Evolutionary conservation across 1,139 yeast species (phyloP).

Genomic region (Hyphopichia khmerensis): DNA sequence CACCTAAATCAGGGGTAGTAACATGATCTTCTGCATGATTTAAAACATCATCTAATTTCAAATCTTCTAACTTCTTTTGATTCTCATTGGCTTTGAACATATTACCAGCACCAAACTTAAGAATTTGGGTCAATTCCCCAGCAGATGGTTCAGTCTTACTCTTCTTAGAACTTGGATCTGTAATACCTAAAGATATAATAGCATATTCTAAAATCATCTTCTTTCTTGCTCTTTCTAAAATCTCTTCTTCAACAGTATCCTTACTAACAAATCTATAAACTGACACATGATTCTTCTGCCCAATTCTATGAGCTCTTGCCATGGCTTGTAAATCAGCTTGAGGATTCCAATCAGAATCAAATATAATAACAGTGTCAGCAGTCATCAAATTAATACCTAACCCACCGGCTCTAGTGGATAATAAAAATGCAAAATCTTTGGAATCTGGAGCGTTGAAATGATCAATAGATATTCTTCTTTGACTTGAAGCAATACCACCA

Average conservation of each 20-base stretch:
- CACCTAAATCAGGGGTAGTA: constrained; percentile 95
- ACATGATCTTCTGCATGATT: constrained; percentile 97
- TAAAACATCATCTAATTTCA: constrained; percentile 93
- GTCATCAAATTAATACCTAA: constrained; percentile 97
- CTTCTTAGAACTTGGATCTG: constrained; percentile 59
- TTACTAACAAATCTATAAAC: constrained; percentile 95
- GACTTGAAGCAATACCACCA: constrained; percentile 95
- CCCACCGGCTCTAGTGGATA: constrained; percentile 98
- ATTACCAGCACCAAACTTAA: constrained; percentile 97
- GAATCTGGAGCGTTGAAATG: constrained; percentile 95
- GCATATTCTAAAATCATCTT: constrained; percentile 99
- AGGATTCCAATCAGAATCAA: constrained; percentile 99
- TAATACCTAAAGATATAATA: constrained; percentile 91
- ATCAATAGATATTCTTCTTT: constrained; percentile 91
- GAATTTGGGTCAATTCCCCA: constrained; percentile 85
- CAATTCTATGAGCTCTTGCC: constrained; percentile 99
- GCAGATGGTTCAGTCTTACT: constrained; percentile 68
- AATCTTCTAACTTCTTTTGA: constrained; percentile 91
- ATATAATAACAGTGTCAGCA: constrained; percentile 95
- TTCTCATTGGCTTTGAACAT: constrained; percentile 94
- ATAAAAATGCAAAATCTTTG: constrained; percentile 84
- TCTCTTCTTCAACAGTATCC: constrained; percentile 97
- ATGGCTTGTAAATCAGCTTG: constrained; percentile 98
- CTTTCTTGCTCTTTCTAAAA: constrained; percentile 91
- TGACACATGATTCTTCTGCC: constrained; percentile 96